These are phyloP conservation scores for Vanrija humicola DNA, from an alignment of 1,284 basidiomycete species.

Conservation along the genomic window DNA sequence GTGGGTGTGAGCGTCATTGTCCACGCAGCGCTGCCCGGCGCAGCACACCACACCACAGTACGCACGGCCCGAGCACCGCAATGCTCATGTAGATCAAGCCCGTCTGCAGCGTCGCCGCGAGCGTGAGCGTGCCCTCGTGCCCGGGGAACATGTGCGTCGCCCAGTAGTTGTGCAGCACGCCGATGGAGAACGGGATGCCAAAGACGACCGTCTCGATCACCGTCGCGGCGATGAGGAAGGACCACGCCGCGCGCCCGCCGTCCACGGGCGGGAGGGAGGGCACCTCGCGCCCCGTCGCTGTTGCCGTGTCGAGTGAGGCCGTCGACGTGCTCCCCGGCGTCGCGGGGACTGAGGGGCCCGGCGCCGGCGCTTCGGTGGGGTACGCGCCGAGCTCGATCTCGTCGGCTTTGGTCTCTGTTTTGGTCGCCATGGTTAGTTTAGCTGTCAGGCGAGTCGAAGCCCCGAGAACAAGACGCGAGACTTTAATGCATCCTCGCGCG, in stretches of 20 bases:
- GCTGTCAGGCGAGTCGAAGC: too few species aligned
- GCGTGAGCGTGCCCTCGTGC: constrained; percentile 13
- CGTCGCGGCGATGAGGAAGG: constrained; percentile 42
- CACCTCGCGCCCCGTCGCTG: neutral
- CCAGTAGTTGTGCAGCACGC: constrained; percentile 47
- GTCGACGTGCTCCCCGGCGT: neutral
- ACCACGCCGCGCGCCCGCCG: constrained; percentile 40
- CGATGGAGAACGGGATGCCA: constrained; percentile 45
- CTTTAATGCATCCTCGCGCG: too few species aligned
- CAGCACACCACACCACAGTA: neutral
- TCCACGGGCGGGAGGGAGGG: constrained; percentile 41
- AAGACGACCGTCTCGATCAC: constrained; percentile 42
- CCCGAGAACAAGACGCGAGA: too few species aligned
- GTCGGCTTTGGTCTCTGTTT: too few species aligned
- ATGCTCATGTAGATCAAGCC: constrained; percentile 40
- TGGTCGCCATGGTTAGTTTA: too few species aligned
- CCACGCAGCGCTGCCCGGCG: too few species aligned
- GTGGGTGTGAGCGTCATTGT: neutral
- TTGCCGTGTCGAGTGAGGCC: too few species aligned
- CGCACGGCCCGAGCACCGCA: constrained; percentile 35
- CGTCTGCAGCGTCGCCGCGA: constrained; percentile 41
- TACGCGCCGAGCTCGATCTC: neutral
- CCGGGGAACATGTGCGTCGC: constrained; percentile 31
- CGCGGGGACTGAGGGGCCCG: neutral
- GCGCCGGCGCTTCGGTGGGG: neutral